A percentile compares a stretch with the other conserved stretches of the same genome.
Evolutionary conservation across 1,284 basidiomycete genomes (phyloP).

Genomic region (Anthracocystis walkeri): DNA sequence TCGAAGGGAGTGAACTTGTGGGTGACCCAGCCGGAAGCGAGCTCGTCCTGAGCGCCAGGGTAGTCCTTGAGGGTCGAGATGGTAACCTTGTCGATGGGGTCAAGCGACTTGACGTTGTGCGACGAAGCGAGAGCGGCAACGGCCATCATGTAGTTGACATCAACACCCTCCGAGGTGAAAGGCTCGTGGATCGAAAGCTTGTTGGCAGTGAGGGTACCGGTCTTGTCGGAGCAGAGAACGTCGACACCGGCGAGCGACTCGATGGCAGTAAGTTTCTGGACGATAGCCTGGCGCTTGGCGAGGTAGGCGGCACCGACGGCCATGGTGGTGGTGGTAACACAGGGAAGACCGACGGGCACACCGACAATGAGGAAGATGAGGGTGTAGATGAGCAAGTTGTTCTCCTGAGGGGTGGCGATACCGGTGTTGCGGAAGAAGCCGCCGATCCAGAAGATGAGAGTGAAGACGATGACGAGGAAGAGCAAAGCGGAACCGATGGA

Average conservation of each 20-base stretch:
- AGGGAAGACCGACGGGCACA: slow-evolving; percentile 75
- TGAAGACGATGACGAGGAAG: slow-evolving; percentile 73
- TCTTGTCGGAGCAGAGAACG: slow-evolving; percentile 75
- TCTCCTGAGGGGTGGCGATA: slow-evolving; percentile 72
- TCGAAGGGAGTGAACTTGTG: slow-evolving; percentile 75
- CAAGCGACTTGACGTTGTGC: slow-evolving; percentile 74
- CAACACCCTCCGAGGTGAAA: slow-evolving; percentile 71
- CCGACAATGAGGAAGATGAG: slow-evolving; percentile 74
- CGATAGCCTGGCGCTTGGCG: slow-evolving; percentile 74
- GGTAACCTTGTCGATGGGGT: slow-evolving; percentile 75
- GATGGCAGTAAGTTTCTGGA: slow-evolving; percentile 76
- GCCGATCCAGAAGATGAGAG: slow-evolving; percentile 72
- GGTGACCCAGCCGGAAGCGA: slow-evolving; percentile 73
- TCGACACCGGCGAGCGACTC: slow-evolving; percentile 75
- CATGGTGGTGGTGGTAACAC: slow-evolving; percentile 73
- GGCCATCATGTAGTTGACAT: slow-evolving; percentile 73
- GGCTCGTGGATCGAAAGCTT: slow-evolving; percentile 75
- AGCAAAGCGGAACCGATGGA: slow-evolving; percentile 73
- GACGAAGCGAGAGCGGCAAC: slow-evolving; percentile 74
- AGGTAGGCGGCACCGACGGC: slow-evolving; percentile 75
- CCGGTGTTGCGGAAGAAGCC: slow-evolving; percentile 72
- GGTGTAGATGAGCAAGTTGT: slow-evolving; percentile 74
- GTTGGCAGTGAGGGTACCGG: slow-evolving; percentile 75
- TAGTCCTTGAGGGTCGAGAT: slow-evolving; percentile 74
- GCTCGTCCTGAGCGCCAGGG: slow-evolving; percentile 73